These are phyloP conservation scores for Alternaria viburni DNA, from an alignment of 2,329 filamentous ascomycete species.

Conservation along the genomic window DNA sequence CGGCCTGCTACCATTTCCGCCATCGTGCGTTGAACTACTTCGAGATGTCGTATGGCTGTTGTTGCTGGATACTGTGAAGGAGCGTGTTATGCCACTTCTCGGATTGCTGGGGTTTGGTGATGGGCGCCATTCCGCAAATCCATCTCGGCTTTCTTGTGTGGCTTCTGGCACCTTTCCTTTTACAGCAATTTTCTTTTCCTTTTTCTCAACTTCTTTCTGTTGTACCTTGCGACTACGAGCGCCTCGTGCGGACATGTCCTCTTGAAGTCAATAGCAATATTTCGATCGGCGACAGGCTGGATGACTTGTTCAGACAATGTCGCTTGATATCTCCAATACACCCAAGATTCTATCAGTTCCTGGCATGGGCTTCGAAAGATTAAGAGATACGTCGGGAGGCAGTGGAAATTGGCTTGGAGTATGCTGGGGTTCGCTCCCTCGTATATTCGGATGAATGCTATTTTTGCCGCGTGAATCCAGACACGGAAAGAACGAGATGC, in stretches of 20 bases:
- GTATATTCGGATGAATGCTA: background rate
- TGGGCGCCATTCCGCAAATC: slow-evolving; percentile 37
- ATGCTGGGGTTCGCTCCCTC: background rate
- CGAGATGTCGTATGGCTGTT: slow-evolving; percentile 37
- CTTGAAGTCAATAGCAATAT: background rate
- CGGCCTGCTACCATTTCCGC: slow-evolving; percentile 19
- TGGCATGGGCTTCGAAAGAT: background rate
- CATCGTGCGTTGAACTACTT: slow-evolving; percentile 37
- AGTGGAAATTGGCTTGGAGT: background rate
- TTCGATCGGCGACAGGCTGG: background rate
- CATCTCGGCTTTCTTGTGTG: slow-evolving; percentile 30
- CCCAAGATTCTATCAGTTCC: background rate
- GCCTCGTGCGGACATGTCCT: slow-evolving; percentile 49
- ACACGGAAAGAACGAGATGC: background rate
- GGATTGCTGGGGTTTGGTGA: slow-evolving; percentile 28
- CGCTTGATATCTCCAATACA: background rate
- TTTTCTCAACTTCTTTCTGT: slow-evolving; percentile 49
- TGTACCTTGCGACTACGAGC: slow-evolving; percentile 50
- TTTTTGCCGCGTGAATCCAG: background rate
- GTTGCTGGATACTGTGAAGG: slow-evolving; percentile 37
- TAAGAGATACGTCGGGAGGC: background rate
- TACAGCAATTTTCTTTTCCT: slow-evolving; percentile 45
- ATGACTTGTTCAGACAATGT: background rate
- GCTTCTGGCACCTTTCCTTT: slow-evolving; percentile 38
- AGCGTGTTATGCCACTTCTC: slow-evolving; percentile 29